phyloP scores from a whole-genome alignment of 371 early-diverging fungal genomes.

The Parasitella parasitica region DNA sequence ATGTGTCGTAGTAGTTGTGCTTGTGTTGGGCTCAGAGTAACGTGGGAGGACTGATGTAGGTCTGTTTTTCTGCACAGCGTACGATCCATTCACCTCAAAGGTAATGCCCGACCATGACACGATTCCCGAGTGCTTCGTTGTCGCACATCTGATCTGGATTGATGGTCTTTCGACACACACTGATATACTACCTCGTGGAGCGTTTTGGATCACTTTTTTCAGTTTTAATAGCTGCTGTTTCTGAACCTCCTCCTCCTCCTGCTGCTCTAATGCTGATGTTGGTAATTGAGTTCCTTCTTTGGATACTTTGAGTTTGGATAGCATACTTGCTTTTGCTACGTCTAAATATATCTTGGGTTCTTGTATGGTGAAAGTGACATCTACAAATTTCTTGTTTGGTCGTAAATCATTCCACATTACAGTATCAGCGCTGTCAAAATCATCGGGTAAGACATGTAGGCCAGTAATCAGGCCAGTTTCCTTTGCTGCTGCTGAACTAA shows the following conservation, averaged over 20 bases:
- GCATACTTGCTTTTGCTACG: background rate
- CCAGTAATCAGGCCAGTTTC: background rate
- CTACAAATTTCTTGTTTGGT: slow-evolving; percentile 16
- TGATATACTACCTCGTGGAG: slow-evolving; percentile 15
- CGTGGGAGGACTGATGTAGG: slow-evolving; percentile 16
- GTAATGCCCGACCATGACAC: slow-evolving; percentile 12
- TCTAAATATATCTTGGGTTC: slow-evolving; percentile 14
- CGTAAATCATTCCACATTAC: background rate
- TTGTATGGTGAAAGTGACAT: background rate
- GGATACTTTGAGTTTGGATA: slow-evolving; percentile 1
- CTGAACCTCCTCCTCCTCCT: background rate
- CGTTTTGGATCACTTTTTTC: background rate
- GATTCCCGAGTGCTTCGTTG: slow-evolving; percentile 1
- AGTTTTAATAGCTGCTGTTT: background rate
- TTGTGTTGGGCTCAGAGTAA: slow-evolving; percentile 6
- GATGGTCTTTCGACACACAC: slow-evolving; percentile 16
- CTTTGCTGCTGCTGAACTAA: background rate
- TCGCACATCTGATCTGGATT: slow-evolving; percentile 3
- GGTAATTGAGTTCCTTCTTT: background rate
- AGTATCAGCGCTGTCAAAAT: background rate
- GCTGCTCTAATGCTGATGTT: too few species aligned
- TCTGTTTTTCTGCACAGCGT: slow-evolving; percentile 15
- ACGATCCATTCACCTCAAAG: slow-evolving; percentile 23
- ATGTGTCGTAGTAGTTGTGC: background rate
- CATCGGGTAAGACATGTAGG: background rate